Conservation (phyloP, 805 yeast species). For the Blastobotrys terrestris region DNA sequence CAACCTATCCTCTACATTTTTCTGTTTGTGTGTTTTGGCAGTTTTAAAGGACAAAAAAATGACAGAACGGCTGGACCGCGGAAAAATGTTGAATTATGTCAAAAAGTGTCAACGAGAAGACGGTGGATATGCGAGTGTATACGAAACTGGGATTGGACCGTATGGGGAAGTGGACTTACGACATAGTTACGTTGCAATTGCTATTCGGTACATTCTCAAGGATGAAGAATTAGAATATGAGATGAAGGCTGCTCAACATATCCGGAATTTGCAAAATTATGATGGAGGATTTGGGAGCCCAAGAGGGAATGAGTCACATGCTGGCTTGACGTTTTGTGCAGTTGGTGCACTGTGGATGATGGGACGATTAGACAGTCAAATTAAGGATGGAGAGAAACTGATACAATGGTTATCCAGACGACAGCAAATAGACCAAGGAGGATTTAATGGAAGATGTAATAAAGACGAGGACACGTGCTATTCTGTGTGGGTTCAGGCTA, state of each 20-base stretch:
- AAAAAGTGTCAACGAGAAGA: slow-evolving; percentile 50
- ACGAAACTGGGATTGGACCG: slow-evolving; percentile 30
- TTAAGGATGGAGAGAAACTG: slow-evolving; percentile 2
- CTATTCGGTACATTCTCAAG: slow-evolving; percentile 49
- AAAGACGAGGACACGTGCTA: slow-evolving; percentile 85
- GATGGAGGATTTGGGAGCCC: slow-evolving; percentile 70
- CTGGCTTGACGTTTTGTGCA: slow-evolving; percentile 85
- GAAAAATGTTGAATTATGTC: slow-evolving; percentile 49
- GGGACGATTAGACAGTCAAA: slow-evolving; percentile 23
- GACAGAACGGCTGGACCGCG: slow-evolving; percentile 33
- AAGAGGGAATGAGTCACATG: slow-evolving; percentile 61
- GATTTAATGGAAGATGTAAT: slow-evolving; percentile 82
- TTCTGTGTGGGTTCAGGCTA: slow-evolving; percentile 72
- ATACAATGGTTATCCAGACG: slow-evolving; percentile 43
- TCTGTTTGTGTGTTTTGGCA: slow-evolving; percentile 56
- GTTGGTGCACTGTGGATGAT: slow-evolving; percentile 51
- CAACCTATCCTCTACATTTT: slow-evolving; percentile 67
- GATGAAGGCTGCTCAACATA: slow-evolving; percentile 34
- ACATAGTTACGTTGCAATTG: slow-evolving; percentile 65
- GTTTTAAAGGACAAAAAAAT: slow-evolving; percentile 43
- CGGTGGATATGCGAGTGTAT: slow-evolving; percentile 46
- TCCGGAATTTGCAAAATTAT: slow-evolving; percentile 33
- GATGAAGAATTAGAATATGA: slow-evolving; percentile 36
- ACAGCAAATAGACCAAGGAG: slow-evolving; percentile 58
- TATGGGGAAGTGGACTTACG: slow-evolving; percentile 66